Evolutionary conservation across 2,329 filamentous ascomycete genomes (phyloP).

Genomic region (Metarhizium rileyi): DNA sequence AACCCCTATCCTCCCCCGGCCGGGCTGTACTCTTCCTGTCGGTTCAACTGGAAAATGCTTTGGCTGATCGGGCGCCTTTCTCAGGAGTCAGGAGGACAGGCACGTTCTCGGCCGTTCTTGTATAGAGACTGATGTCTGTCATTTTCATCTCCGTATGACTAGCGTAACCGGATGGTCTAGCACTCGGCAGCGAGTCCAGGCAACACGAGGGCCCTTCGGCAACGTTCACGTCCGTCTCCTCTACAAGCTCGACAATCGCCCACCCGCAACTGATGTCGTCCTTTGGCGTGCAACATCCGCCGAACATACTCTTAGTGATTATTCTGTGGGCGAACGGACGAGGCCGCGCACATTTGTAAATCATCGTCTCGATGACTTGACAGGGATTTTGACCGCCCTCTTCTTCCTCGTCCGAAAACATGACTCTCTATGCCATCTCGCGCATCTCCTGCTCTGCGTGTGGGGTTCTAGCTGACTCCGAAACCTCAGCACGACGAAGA

Average conservation of each 20-base stretch:
- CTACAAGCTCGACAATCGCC: slow-evolving; percentile 6
- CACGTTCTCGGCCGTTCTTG: neutral
- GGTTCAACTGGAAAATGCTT: neutral
- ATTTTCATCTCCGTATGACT: neutral
- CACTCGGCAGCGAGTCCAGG: neutral
- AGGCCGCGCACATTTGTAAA: slow-evolving; percentile 1
- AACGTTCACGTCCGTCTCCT: neutral
- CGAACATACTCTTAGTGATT: neutral
- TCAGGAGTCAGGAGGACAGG: neutral
- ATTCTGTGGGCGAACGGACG: slow-evolving; percentile 1
- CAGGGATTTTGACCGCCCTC: slow-evolving; percentile 21
- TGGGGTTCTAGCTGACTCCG: slow-evolving; percentile 12
- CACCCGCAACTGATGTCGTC: slow-evolving; percentile 8
- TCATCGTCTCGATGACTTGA: slow-evolving; percentile 19
- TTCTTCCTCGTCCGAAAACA: slow-evolving; percentile 21
- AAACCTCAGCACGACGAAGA: slow-evolving; percentile 18
- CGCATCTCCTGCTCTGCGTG: slow-evolving; percentile 32
- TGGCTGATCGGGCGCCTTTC: neutral
- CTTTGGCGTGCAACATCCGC: neutral
- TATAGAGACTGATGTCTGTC: neutral
- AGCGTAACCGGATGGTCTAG: neutral
- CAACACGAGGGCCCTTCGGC: neutral
- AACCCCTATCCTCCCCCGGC: too few relatives aligned
- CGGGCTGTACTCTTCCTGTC: neutral
- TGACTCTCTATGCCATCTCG: slow-evolving; percentile 37